These are phyloP conservation scores for Blastocystis sp. DNA, from an alignment of 352 stramenopile genomes.

Conservation along the genomic window DNA sequence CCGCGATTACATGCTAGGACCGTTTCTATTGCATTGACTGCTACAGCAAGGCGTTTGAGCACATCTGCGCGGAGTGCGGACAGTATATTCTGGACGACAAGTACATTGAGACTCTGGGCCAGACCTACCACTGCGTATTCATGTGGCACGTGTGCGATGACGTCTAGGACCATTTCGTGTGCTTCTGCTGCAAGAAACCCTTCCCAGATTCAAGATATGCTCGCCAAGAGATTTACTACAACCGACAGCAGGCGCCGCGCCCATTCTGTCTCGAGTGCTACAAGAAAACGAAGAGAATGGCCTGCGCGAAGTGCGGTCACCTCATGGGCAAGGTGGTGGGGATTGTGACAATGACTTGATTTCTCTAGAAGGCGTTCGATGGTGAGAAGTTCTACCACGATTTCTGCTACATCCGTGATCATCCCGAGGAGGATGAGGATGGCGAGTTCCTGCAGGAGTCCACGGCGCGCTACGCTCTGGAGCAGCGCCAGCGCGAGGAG, in stretches of 20 bases:
- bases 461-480: neutral
- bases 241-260: neutral
- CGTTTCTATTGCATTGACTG: conserved; percentile 55
- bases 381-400: conserved; percentile 56
- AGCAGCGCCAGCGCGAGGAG: neutral
- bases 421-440: conserved; percentile 27
- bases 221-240: conserved; percentile 45
- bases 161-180: conserved; percentile 59
- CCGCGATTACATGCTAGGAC: neutral
- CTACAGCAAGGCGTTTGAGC: conserved; percentile 59
- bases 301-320: conserved; percentile 42
- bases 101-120: conserved; percentile 52
- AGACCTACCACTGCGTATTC: conserved; percentile 49
- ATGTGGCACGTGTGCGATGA: neutral
- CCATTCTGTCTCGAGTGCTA: conserved; percentile 49
- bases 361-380: conserved; percentile 38
- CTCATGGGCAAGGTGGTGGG: conserved; percentile 28
- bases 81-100: conserved; percentile 58
- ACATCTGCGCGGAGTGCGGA: conserved; percentile 39
- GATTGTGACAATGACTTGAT: neutral
- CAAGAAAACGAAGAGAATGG: conserved; percentile 39
- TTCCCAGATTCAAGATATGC: conserved; percentile 47
- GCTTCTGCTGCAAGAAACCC: conserved; percentile 48
- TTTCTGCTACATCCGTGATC: conserved; percentile 55
- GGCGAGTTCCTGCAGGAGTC: neutral